phyloP scores from a whole-genome alignment of 306 rosid species.

The Castanea sativa region DNA sequence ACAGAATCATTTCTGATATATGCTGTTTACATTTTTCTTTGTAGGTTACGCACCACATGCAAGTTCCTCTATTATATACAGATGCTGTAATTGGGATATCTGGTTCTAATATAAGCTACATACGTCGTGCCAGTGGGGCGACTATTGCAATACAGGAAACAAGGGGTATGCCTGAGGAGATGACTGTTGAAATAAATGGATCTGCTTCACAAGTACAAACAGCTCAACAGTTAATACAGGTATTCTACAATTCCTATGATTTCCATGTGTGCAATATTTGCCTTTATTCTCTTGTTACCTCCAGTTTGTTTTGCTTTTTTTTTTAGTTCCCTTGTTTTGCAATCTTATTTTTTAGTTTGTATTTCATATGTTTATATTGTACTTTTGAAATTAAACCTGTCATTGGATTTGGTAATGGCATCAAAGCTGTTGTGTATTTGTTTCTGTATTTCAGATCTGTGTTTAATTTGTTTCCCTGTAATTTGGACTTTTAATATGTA shows the following conservation, averaged over 20 bases:
- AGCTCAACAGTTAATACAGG: constrained; percentile 60
- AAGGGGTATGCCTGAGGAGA: constrained; percentile 61
- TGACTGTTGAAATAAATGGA: constrained; percentile 63
- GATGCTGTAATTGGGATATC: constrained; percentile 63
- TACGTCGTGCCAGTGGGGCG: constrained; percentile 64
- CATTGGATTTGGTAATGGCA: neutral
- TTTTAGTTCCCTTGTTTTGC: neutral
- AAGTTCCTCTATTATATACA: constrained; percentile 58
- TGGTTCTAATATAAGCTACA: constrained; percentile 58
- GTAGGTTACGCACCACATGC: constrained; percentile 65
- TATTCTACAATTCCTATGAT: constrained; percentile 21
- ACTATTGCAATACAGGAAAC: constrained; percentile 65
- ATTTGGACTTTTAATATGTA: neutral
- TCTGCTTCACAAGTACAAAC: constrained; percentile 56
- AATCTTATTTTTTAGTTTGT: neutral
- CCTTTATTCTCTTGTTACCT: constrained; percentile 1
- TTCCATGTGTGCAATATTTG: neutral
- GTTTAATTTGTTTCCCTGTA: neutral
- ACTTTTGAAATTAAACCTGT: neutral
- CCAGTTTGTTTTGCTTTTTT: neutral
- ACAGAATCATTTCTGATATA: neutral
- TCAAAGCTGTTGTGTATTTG: neutral
- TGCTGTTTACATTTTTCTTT: constrained; percentile 13
- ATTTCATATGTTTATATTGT: neutral
- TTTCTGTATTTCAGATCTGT: neutral